A percentile compares a stretch with the other conserved stretches of the same genome.
Conservation (phyloP, 2,329 filamentous ascomycete species). For the Fusarium pilosicola region DNA sequence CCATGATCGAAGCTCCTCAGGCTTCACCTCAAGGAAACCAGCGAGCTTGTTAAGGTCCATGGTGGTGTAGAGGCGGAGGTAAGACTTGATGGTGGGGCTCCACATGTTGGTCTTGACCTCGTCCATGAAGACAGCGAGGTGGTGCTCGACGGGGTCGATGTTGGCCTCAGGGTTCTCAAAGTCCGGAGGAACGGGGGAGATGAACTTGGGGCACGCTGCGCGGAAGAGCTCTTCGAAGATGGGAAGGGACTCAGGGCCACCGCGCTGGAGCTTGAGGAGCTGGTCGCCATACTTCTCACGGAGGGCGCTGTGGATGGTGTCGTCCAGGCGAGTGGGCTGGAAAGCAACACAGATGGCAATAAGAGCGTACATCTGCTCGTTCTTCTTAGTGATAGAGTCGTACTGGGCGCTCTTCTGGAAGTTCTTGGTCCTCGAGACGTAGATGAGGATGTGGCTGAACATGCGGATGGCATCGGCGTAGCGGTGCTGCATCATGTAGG, state of each 20-base stretch:
- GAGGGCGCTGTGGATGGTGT: slow-evolving; percentile 98
- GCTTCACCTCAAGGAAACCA: slow-evolving; percentile 94
- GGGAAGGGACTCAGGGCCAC: slow-evolving; percentile 92
- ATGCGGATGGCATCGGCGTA: slow-evolving; percentile 99
- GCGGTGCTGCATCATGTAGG: slow-evolving; percentile 99
- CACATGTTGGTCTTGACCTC: slow-evolving; percentile 99
- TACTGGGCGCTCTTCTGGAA: slow-evolving; percentile 99
- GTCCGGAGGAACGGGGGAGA: slow-evolving; percentile 94
- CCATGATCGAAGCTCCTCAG: slow-evolving; percentile 95
- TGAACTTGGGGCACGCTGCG: slow-evolving; percentile 98
- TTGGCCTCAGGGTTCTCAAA: slow-evolving; percentile 97
- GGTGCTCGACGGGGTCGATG: slow-evolving; percentile 96
- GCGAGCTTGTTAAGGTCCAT: slow-evolving; percentile 99
- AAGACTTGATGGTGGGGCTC: slow-evolving; percentile 97
- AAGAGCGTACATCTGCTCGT: slow-evolving; percentile 99
- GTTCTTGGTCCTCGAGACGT: slow-evolving; percentile 99
- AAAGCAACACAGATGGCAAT: slow-evolving; percentile 99
- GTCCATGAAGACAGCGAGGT: slow-evolving; percentile 98
- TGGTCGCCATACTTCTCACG: slow-evolving; percentile 99
- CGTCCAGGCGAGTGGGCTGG: slow-evolving; percentile 95
- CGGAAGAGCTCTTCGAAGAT: slow-evolving; percentile 99
- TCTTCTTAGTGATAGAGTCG: slow-evolving; percentile 99
- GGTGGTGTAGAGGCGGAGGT: slow-evolving; percentile 98
- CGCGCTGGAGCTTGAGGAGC: slow-evolving; percentile 94
- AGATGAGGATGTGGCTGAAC: slow-evolving; percentile 99